A percentile compares a stretch with the other conserved stretches of the same genome.
Evolutionary conservation across 169 alveolate genomes (phyloP).

Genomic region (Perkinsus olseni): DNA sequence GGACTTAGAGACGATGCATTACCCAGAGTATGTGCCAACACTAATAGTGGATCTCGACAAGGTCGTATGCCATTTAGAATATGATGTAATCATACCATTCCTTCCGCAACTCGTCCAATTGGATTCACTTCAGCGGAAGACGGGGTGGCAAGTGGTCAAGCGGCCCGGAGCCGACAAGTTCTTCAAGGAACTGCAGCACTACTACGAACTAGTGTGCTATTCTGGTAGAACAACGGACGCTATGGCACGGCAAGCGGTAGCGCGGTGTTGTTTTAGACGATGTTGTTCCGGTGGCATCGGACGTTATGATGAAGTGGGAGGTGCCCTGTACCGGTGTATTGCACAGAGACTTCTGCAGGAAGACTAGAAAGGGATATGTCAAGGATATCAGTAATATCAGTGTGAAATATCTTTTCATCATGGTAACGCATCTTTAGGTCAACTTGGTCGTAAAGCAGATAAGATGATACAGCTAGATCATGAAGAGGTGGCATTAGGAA

Average conservation of each 20-base stretch:
- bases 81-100: slow-evolving; percentile 33
- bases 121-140: slow-evolving; percentile 28
- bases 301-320: slow-evolving; percentile 71
- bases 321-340: slow-evolving; percentile 76
- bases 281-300: slow-evolving; percentile 56
- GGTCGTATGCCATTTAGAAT: slow-evolving; percentile 65
- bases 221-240: too few species aligned
- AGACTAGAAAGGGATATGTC: slow-evolving; percentile 30
- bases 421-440: too few species aligned
- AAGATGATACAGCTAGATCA: slow-evolving; percentile 70
- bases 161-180: slow-evolving; percentile 84
- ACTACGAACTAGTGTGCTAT: slow-evolving; percentile 69
- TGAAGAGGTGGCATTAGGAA: slow-evolving; percentile 54
- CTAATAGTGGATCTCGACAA: slow-evolving; percentile 73
- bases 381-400: slow-evolving; percentile 46
- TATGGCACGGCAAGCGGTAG: too few species aligned
- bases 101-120: too few species aligned
- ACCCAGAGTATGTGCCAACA: slow-evolving; percentile 79
- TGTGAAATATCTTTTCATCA: too few species aligned
- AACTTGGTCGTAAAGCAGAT: slow-evolving; percentile 70
- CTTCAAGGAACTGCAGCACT: slow-evolving; percentile 66
- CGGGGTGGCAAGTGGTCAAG: slow-evolving; percentile 78
- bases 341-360: slow-evolving; percentile 66
- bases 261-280: neutral
- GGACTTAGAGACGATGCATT: slow-evolving; percentile 66